Conservation (phyloP, 176 grass and related monocot species). For the Phoenix roebelenii region DNA sequence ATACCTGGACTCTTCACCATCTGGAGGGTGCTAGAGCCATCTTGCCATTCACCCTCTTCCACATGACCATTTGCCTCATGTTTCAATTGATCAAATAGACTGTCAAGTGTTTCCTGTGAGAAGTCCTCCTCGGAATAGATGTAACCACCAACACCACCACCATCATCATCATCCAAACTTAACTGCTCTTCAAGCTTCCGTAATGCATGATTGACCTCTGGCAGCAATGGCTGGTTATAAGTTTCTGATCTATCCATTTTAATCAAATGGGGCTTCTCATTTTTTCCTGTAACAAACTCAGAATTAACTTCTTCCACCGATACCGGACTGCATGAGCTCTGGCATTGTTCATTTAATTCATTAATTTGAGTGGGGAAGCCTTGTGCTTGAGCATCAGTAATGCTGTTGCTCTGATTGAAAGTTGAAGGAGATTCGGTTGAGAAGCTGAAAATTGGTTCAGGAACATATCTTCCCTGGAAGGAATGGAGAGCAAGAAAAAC, state of each 20-base stretch:
- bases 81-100: slow-evolving; percentile 28
- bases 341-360: slow-evolving; percentile 27
- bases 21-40: slow-evolving; percentile 28
- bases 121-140: not conserved
- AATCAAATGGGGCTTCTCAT: slow-evolving; percentile 13
- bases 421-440: slow-evolving; percentile 25
- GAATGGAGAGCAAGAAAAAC: not conserved
- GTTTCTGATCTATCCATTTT: slow-evolving; percentile 34
- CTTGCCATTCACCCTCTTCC: slow-evolving; percentile 16
- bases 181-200: slow-evolving; percentile 35
- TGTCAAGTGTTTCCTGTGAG: slow-evolving; percentile 20
- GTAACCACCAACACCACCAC: not conserved
- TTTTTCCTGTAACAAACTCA: slow-evolving; percentile 19
- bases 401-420: slow-evolving; percentile 27
- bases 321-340: slow-evolving; percentile 37
- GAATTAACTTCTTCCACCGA: slow-evolving; percentile 84
- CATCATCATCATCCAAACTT: slow-evolving; percentile 46
- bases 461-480: slow-evolving; percentile 24
- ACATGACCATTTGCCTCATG: slow-evolving; percentile 18
- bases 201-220: slow-evolving; percentile 13
- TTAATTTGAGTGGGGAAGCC: slow-evolving; percentile 30
- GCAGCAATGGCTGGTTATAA: slow-evolving; percentile 19
- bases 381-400: slow-evolving; percentile 34
- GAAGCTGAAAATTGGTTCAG: slow-evolving; percentile 9
- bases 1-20: slow-evolving; percentile 62